Evolutionary conservation across 129 eudicot genomes (phyloP), one percentile per base, ranked within the genome.

Genomic region (Kitagawia praeruptora): DNA sequence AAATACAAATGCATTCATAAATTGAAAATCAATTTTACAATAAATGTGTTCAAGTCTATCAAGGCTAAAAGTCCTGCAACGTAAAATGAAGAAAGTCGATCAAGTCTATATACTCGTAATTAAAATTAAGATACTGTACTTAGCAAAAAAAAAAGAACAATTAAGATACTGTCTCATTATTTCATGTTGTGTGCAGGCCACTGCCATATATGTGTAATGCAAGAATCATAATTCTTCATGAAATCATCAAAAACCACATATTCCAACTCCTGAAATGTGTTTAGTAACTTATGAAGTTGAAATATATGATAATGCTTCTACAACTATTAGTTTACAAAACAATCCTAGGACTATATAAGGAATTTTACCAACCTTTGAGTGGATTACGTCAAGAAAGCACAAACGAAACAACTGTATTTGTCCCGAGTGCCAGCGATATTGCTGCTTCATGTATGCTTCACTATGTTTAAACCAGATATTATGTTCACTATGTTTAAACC

Each of bases 381-480:
- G 61, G 25, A 75, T 48, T 27, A 75, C 38, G 18, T 47, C 61
- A 48, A 18, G 64, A 47, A 75, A 49, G 66, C 78, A 75, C 64
- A 75, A 27, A 6, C 78, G 42, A 34, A 75, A 75, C 41, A 75
- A 27, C 21, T 75, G 78, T 66, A 75, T 75, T 15, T 66, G 78
- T 5, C 78, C 78, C 0, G 78, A 75, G 53, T 75, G 78, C 78
- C 78, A 75, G 16, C 64, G 78, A 75, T 75, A 49, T 28, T 75
- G 78, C 77, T 73, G 77, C 77, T 73, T 73, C 77, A 73, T 73
- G 54, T 73, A 73, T 73, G 77, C 77, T 14, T 75, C 78, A 27
- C 27, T 48, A 66, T 66, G 48, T 27, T 75, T 66, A 8, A 66
- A 66, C 13, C 48, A 44, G 14, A 19, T 44, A 44, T 21, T 8